These are phyloP conservation scores for Mycena pura DNA, from an alignment of 768 basidiomycete genomes.

Conservation along the genomic window DNA sequence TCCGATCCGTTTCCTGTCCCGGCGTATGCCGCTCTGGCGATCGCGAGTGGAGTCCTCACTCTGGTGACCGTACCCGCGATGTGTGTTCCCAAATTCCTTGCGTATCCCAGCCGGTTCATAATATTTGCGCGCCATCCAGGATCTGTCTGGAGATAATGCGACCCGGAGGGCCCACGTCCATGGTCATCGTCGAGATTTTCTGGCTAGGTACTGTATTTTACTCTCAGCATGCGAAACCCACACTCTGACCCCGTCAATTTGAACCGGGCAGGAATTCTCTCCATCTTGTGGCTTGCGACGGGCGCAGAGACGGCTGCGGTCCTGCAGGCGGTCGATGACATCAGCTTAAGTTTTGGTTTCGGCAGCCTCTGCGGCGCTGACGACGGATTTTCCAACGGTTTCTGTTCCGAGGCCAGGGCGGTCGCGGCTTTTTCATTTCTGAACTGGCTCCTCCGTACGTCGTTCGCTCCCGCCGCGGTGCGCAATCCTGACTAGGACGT, in stretches of 20 bases:
- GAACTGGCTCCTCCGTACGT: conserved; percentile 42
- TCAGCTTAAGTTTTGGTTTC: too few species aligned
- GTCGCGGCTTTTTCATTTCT: conserved; percentile 45
- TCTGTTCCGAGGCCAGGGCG: conserved; percentile 39
- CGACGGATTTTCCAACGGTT: not conserved
- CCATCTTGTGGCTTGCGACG: conserved; percentile 47
- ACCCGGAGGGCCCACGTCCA: conserved; percentile 46
- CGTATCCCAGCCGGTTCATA: not conserved
- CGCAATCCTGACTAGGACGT: too few species aligned
- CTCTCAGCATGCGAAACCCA: too few species aligned
- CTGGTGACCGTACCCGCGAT: conserved; percentile 37
- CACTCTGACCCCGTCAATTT: too few species aligned
- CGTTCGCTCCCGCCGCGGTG: too few species aligned
- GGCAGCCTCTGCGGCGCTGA: not conserved
- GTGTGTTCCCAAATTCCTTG: conserved; percentile 16
- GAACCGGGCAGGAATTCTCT: conserved; percentile 32
- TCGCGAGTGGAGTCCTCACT: conserved; percentile 37
- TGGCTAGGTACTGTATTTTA: conserved; percentile 47
- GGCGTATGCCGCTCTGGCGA: conserved; percentile 34
- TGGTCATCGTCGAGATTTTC: conserved; percentile 42
- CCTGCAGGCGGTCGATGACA: too few species aligned
- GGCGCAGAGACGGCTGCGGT: conserved; percentile 36
- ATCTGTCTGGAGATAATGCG: conserved; percentile 41
- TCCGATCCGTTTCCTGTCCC: conserved; percentile 17
- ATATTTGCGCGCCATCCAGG: conserved; percentile 35